Base-by-base conservation (phyloP, 176 grass and related monocot genomes). In the Luzula sylvatica region DNA sequence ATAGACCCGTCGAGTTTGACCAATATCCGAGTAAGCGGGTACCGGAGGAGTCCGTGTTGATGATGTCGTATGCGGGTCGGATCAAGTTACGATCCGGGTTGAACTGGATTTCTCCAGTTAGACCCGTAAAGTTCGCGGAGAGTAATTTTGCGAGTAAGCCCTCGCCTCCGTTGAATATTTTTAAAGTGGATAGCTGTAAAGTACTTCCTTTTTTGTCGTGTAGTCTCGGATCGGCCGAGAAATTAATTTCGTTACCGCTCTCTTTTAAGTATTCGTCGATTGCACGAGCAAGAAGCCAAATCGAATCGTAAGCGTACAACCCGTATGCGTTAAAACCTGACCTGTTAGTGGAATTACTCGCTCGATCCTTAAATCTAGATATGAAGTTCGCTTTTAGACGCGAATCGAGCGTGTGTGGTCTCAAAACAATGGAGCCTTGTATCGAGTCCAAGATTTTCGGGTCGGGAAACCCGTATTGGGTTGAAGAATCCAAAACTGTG, bases 291-390 rank as follows among this genome's bases (percentile, higher is more conserved):
- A 78, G 55, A 4, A 63, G 41, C 87, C 87, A 93, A 67, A 93
- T 73, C 7, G 77, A 75, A 52, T 93, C 81, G 75, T 93, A 93
- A 57, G 87, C 87, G 68, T 86, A 93, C 55, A 86, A 70, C 39
- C 77, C 70, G 50, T 93, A 93, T 2, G 77, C 70, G 29, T 82
- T 86, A 52, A 93, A 71, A 12, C 58, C 62, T 55, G 42, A 70
- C 61, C 26, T 48, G 52, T 72, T 26, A 70, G 22, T 71, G 57
- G 27, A 55, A 54, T 72, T 86, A 56, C 26, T 58, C 35, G 64
- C 58, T 16, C 23, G 35, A 46, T 44, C 47, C 47, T 77, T 86
- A 76, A 80, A 93, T 65, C 65, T 78, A 49, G 77, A 82, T 42
- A 93, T 29, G 46, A 93, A 81, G 50, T 65, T 81, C n/a, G 4